phyloP scores from a whole-genome alignment of 2,329 filamentous ascomycete genomes.

The Botryotinia narcissicola region DNA sequence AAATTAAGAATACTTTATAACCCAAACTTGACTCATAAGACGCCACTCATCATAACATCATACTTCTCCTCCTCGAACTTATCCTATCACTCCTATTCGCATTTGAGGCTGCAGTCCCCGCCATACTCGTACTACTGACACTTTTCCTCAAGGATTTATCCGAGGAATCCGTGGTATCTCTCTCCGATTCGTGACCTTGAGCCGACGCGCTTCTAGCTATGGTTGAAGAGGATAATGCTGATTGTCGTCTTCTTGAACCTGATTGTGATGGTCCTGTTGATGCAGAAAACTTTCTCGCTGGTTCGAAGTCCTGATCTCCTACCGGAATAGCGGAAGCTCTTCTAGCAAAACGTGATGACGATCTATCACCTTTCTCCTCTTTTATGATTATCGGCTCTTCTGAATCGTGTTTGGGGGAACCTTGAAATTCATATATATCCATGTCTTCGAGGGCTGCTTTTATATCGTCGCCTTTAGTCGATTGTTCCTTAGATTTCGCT shows the following conservation, averaged over 20 bases:
- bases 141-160: conserved; percentile 30
- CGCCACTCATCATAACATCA: conserved; percentile 40
- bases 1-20: conserved; percentile 19
- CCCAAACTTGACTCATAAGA: conserved; percentile 19
- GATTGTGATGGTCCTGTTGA: conserved; percentile 32
- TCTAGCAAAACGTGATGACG: conserved; percentile 28
- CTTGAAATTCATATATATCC: conserved; percentile 37
- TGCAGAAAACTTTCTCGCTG: conserved; percentile 30
- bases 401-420: conserved; percentile 27
- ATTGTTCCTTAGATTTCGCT: conserved; percentile 31
- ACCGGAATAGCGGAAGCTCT: conserved; percentile 29
- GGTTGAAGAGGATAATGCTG: conserved; percentile 28
- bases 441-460: conserved; percentile 30
- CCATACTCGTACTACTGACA: conserved; percentile 23
- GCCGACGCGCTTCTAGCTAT: conserved; percentile 25
- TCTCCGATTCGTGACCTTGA: conserved; percentile 20
- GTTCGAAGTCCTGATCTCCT: conserved; percentile 28
- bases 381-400: conserved; percentile 16
- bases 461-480: conserved; percentile 21
- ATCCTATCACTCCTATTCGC: conserved; percentile 35
- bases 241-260: conserved; percentile 34
- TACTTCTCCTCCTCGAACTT: conserved; percentile 37
- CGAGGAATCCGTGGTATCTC: conserved; percentile 20
- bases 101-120: conserved; percentile 22
- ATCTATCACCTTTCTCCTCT: conserved; percentile 25